These are phyloP conservation scores for Chlamydomonas incerta DNA, from an alignment of 139 green algal species.

Conservation along the genomic window DNA sequence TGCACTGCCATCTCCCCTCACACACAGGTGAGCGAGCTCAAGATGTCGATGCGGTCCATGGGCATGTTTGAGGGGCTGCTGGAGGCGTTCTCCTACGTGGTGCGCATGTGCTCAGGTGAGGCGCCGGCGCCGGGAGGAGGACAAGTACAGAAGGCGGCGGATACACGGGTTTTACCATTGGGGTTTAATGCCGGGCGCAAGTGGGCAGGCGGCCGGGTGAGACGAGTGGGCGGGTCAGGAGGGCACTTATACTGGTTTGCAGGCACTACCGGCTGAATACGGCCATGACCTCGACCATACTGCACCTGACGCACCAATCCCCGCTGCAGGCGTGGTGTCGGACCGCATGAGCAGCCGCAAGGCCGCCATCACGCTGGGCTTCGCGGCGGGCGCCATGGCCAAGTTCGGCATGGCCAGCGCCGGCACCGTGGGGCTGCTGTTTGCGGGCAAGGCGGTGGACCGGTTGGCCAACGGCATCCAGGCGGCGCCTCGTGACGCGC, in stretches of 20 bases:
- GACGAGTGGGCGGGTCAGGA: too few species aligned
- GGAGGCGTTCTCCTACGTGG: constrained; percentile 74
- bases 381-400: constrained; percentile 63
- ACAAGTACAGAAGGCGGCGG: background rate
- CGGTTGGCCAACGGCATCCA: constrained; percentile 72
- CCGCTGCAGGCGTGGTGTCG: constrained; percentile 42
- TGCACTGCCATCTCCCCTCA: too few species aligned
- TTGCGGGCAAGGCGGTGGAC: constrained; percentile 69
- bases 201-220: too few species aligned
- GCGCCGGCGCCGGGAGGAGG: background rate
- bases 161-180: too few species aligned
- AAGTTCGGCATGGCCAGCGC: constrained; percentile 69
- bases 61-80: constrained; percentile 75
- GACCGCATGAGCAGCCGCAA: constrained; percentile 71
- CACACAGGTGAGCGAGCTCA: constrained; percentile 61
- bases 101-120: constrained; percentile 71
- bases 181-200: too few species aligned
- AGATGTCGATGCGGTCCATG: constrained; percentile 71
- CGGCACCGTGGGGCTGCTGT: constrained; percentile 55
- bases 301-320: background rate
- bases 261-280: too few species aligned
- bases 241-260: too few species aligned
- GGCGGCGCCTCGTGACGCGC: constrained; percentile 68
- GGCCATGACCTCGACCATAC: background rate
- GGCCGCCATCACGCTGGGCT: constrained; percentile 69